Percentiles rank a stretch among this genome's conserved stretches.
phyloP scores from a whole-genome alignment of 495 filamentous ascomycete species.

The Hyaloscypha bicolor region DNA sequence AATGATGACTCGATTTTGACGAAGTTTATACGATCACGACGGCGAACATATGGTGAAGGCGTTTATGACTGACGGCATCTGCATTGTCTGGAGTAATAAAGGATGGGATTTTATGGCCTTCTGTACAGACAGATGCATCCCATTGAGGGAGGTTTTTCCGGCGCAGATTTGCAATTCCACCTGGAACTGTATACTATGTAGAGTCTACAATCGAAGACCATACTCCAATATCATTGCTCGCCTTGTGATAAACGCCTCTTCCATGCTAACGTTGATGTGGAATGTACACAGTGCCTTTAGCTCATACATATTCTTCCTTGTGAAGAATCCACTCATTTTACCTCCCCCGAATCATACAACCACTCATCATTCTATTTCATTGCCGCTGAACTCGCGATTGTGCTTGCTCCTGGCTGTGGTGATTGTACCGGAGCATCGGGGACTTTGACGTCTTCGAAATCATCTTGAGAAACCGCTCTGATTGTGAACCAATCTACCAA shows the following conservation, averaged over 20 bases:
- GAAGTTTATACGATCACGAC: slow-evolving; percentile 23
- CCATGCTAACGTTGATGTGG: not conserved
- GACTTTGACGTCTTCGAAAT: slow-evolving; percentile 94
- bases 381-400: slow-evolving; percentile 20
- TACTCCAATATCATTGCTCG: not conserved
- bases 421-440: slow-evolving; percentile 63
- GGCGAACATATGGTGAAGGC: slow-evolving; percentile 24
- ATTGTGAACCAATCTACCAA: slow-evolving; percentile 83
- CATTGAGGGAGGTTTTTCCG: not conserved
- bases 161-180: slow-evolving; percentile 13
- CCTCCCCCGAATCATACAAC: not conserved
- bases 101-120: not conserved
- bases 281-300: not conserved
- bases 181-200: slow-evolving; percentile 11
- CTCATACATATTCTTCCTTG: not conserved
- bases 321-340: not conserved
- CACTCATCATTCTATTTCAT: slow-evolving; percentile 14
- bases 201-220: slow-evolving; percentile 4
- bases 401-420: slow-evolving; percentile 43
- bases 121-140: slow-evolving; percentile 9
- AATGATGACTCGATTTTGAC: slow-evolving; percentile 28
- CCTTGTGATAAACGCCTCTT: slow-evolving; percentile 10
- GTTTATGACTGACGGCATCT: slow-evolving; percentile 7
- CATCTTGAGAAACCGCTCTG: slow-evolving; percentile 87
- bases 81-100: slow-evolving; percentile 3